Percentiles rank a stretch among this genome's conserved stretches.
Conservation (phyloP, 495 filamentous ascomycete genomes). For the Penicillium atrosanguineum region DNA sequence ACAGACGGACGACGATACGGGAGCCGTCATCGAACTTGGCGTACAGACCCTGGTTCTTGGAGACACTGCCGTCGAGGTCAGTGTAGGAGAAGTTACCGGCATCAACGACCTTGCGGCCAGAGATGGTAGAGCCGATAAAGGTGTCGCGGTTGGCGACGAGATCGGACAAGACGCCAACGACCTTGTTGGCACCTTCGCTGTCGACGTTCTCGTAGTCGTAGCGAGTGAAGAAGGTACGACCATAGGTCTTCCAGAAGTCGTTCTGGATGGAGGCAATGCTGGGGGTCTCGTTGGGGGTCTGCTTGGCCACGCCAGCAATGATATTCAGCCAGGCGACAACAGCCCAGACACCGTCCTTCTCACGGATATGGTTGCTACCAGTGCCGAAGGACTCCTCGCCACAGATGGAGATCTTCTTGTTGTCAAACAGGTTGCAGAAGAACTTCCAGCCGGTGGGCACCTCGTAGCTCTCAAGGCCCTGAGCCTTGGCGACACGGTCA, state of each 20-base stretch:
- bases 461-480: slow-evolving; percentile 90
- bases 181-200: slow-evolving; percentile 82
- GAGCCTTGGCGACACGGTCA: slow-evolving; percentile 90
- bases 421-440: slow-evolving; percentile 97
- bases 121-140: slow-evolving; percentile 79
- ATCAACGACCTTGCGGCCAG: slow-evolving; percentile 77
- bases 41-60: slow-evolving; percentile 94
- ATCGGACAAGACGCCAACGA: slow-evolving; percentile 71
- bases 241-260: slow-evolving; percentile 96
- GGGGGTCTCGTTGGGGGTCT: slow-evolving; percentile 67
- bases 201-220: slow-evolving; percentile 98
- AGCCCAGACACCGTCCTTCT: slow-evolving; percentile 98
- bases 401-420: slow-evolving; percentile 97
- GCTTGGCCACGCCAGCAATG: slow-evolving; percentile 88
- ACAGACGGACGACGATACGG: slow-evolving; percentile 89
- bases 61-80: slow-evolving; percentile 91
- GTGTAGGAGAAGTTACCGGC: slow-evolving; percentile 97
- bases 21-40: slow-evolving; percentile 93
- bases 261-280: slow-evolving; percentile 94
- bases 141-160: slow-evolving; percentile 65
- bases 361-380: slow-evolving; percentile 97
- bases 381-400: slow-evolving; percentile 98
- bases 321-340: slow-evolving; percentile 98
- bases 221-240: slow-evolving; percentile 97
- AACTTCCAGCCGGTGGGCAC: slow-evolving; percentile 99